Evolutionary conservation across 2,329 filamentous ascomycete species (phyloP).

Genomic region (Colletotrichum cereale): DNA sequence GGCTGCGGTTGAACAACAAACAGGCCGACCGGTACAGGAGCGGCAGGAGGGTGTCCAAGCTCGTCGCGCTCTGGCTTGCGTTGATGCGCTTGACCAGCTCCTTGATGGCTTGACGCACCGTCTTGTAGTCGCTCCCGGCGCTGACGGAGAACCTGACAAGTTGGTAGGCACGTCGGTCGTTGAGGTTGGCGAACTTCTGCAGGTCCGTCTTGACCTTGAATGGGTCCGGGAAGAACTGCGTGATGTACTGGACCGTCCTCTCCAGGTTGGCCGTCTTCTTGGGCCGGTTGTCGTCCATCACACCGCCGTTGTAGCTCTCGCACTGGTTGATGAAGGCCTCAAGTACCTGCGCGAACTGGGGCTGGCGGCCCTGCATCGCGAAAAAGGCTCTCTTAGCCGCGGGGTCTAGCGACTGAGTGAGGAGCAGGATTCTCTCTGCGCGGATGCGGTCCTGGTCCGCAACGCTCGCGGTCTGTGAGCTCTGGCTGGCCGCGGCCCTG

Average conservation of each 20-base stretch:
- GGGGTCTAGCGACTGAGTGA: constrained; percentile 82
- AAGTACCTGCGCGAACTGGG: constrained; percentile 79
- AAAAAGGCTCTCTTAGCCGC: constrained; percentile 90
- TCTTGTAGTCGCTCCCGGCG: constrained; percentile 90
- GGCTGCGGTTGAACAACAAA: constrained; percentile 93
- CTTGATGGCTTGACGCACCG: constrained; percentile 88
- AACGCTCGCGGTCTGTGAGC: constrained; percentile 57
- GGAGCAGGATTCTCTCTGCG: constrained; percentile 84
- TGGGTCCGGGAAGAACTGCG: constrained; percentile 81
- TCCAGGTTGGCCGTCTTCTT: constrained; percentile 78
- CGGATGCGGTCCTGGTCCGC: constrained; percentile 82
- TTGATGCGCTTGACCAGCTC: constrained; percentile 88
- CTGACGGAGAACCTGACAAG: constrained; percentile 88
- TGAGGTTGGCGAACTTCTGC: constrained; percentile 89
- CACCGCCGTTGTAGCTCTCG: constrained; percentile 89
- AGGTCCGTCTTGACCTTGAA: constrained; percentile 80
- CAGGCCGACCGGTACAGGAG: constrained; percentile 87
- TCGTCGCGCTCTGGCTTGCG: constrained; percentile 69
- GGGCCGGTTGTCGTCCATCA: constrained; percentile 79
- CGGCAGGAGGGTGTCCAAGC: constrained; percentile 84
- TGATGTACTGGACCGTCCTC: constrained; percentile 79
- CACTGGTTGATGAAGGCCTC: constrained; percentile 85
- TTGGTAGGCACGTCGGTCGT: constrained; percentile 91
- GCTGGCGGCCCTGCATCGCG: constrained; percentile 83
- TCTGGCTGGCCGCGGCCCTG: constrained; percentile 64